Evolutionary conservation across 2,329 filamentous ascomycete species (phyloP).

Genomic region (Fusarium zealandicum): DNA sequence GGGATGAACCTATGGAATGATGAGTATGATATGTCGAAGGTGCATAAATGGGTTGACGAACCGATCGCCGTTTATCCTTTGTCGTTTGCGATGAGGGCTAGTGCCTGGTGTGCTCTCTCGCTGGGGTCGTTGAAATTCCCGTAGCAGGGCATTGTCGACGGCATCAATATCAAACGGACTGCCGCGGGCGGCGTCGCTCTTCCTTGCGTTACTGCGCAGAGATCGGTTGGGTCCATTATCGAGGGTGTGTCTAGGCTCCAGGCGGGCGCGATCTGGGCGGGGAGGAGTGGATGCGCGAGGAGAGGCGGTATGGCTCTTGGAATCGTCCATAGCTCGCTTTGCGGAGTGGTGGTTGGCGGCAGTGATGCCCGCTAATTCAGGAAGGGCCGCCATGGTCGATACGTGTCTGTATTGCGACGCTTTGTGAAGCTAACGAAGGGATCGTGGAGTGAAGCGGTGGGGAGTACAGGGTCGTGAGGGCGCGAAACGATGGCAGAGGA

Average conservation of each 20-base stretch:
- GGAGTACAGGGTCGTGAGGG: constrained; percentile 5
- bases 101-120: constrained; percentile 60
- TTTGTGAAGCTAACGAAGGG: constrained; percentile 1
- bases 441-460: constrained; percentile 15
- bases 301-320: constrained; percentile 44
- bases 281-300: constrained; percentile 54
- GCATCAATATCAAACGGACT: constrained; percentile 57
- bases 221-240: constrained; percentile 46
- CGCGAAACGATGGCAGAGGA: constrained; percentile 10
- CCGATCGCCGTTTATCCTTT: constrained; percentile 68
- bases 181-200: constrained; percentile 47
- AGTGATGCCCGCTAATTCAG: constrained; percentile 40
- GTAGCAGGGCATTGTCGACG: constrained; percentile 58
- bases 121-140: constrained; percentile 59
- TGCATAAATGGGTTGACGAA: constrained; percentile 44
- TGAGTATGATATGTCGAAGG: constrained; percentile 31
- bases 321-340: constrained; percentile 46
- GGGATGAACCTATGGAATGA: constrained; percentile 80
- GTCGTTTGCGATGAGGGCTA: constrained; percentile 65
- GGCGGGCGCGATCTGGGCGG: constrained; percentile 52
- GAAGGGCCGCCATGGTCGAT: constrained; percentile 46
- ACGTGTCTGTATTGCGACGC: constrained; percentile 17
- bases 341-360: constrained; percentile 44
- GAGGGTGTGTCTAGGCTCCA: constrained; percentile 52
- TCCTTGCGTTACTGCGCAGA: constrained; percentile 46